A percentile compares a stretch with the other conserved stretches of the same genome.
These are phyloP conservation scores for Coniella vitis DNA, from an alignment of 2,329 filamentous ascomycete species.

Conservation along the genomic window DNA sequence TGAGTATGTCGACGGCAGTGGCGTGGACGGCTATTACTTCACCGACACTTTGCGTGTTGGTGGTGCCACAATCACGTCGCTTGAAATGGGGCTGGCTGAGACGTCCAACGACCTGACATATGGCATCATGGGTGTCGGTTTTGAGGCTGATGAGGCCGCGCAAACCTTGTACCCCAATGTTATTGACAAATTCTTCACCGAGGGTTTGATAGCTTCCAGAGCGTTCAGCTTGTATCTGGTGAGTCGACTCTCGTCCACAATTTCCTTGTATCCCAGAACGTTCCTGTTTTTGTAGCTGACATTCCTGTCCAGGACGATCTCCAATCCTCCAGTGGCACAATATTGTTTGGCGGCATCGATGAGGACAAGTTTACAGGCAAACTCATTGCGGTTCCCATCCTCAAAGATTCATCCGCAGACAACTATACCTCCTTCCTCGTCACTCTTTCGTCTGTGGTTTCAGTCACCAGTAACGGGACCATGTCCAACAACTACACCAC, in stretches of 20 bases:
- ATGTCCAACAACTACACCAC: slow-evolving; percentile 24
- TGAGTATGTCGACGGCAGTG: slow-evolving; percentile 51
- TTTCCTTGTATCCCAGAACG: background rate
- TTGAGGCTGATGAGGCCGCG: slow-evolving; percentile 43
- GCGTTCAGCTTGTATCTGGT: slow-evolving; percentile 62
- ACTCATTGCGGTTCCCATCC: slow-evolving; percentile 49
- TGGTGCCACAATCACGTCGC: slow-evolving; percentile 38
- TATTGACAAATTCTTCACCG: slow-evolving; percentile 55
- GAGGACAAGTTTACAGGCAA: slow-evolving; percentile 56
- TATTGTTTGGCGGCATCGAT: slow-evolving; percentile 67
- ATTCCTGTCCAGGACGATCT: slow-evolving; percentile 31
- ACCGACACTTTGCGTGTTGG: slow-evolving; percentile 48
- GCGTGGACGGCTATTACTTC: slow-evolving; percentile 50
- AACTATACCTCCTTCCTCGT: slow-evolving; percentile 35
- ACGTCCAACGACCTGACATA: slow-evolving; percentile 41
- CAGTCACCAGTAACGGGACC: slow-evolving; percentile 33
- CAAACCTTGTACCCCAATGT: slow-evolving; percentile 46
- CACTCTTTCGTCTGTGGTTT: slow-evolving; percentile 27
- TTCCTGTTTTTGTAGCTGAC: no score
- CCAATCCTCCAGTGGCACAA: slow-evolving; percentile 51
- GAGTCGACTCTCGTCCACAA: background rate
- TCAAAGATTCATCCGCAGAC: slow-evolving; percentile 35
- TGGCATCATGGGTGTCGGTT: slow-evolving; percentile 55
- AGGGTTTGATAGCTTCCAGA: slow-evolving; percentile 54
- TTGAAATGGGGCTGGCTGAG: slow-evolving; percentile 50